Percentiles rank a stretch among this genome's conserved stretches.
Evolutionary conservation across 2,329 filamentous ascomycete genomes (phyloP).

Genomic region (Leptographium procerum): DNA sequence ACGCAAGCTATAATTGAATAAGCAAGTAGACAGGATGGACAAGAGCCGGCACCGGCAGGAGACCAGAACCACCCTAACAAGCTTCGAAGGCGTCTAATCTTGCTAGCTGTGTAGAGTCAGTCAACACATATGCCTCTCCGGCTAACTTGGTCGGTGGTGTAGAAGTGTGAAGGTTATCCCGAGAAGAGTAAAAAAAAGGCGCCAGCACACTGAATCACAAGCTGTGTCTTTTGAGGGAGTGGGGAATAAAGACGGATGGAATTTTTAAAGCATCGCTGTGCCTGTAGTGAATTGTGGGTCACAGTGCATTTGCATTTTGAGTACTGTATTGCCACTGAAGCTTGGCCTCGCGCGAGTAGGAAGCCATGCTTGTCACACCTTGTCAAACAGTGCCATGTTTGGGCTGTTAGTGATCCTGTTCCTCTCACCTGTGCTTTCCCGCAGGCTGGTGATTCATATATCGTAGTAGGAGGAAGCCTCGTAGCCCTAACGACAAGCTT

Average conservation of each 20-base stretch:
- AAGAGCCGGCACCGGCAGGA: not conserved
- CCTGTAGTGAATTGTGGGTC: not conserved
- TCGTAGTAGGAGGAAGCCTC: not conserved
- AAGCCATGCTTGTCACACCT: not conserved
- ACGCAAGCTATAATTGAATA: not conserved
- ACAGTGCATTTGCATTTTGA: not conserved
- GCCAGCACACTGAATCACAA: not conserved
- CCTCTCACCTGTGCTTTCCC: not conserved
- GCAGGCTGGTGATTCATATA: not conserved
- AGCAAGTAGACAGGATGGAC: not conserved
- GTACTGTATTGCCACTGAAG: not conserved
- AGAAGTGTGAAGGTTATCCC: not conserved
- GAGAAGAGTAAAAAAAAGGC: too few relatives aligned
- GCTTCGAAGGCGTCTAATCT: not conserved
- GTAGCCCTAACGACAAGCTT: not conserved
- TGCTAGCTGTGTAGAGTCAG: not conserved
- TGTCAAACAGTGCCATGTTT: not conserved
- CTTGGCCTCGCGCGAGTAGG: not conserved
- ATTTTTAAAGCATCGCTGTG: not conserved
- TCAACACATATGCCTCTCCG: not conserved
- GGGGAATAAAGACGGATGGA: not conserved
- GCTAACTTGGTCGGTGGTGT: not conserved
- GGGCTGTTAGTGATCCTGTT: not conserved
- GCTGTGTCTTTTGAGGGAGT: not conserved
- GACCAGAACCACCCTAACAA: not conserved